phyloP scores from a whole-genome alignment of 371 early-diverging fungal genomes.

The Cokeromyces recurvatus region DNA sequence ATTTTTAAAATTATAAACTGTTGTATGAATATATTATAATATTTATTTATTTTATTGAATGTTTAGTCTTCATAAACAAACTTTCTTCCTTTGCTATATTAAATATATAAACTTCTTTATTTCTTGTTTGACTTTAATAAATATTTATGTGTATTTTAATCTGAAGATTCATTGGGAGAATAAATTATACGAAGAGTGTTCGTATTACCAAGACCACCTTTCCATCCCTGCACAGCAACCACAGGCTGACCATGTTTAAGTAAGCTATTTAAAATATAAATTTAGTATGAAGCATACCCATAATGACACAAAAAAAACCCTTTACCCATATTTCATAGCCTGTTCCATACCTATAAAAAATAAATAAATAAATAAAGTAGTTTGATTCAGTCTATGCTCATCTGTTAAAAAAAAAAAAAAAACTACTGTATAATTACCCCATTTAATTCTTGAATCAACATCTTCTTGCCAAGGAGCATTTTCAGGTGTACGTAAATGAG shows the following conservation, averaged over 20 bases:
- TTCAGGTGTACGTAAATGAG: constrained; percentile 40
- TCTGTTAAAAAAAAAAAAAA: neutral
- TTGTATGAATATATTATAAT: too few relatives aligned
- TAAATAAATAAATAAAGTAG: too few relatives aligned
- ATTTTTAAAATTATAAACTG: too few relatives aligned
- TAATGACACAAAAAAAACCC: too few relatives aligned
- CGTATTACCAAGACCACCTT: constrained; percentile 78
- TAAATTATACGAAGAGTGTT: constrained; percentile 78
- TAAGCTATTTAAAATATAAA: constrained; percentile 33
- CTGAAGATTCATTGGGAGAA: too few relatives aligned
- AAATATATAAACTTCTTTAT: too few relatives aligned
- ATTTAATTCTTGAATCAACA: constrained; percentile 75
- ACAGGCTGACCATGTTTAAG: constrained; percentile 65
- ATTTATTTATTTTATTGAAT: too few relatives aligned
- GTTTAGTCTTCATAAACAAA: too few relatives aligned
- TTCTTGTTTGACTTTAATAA: too few relatives aligned
- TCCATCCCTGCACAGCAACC: constrained; percentile 83
- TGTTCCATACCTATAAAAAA: constrained; percentile 59
- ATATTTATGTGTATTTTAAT: too few relatives aligned
- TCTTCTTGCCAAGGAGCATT: constrained; percentile 79
- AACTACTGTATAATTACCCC: constrained; percentile 44
- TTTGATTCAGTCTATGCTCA: neutral
- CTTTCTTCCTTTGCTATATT: too few relatives aligned
- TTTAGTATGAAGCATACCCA: too few relatives aligned
- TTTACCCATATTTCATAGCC: constrained; percentile 52